phyloP scores from a whole-genome alignment of 2,329 filamentous ascomycete species.

The Nectriaceae sp. region DNA sequence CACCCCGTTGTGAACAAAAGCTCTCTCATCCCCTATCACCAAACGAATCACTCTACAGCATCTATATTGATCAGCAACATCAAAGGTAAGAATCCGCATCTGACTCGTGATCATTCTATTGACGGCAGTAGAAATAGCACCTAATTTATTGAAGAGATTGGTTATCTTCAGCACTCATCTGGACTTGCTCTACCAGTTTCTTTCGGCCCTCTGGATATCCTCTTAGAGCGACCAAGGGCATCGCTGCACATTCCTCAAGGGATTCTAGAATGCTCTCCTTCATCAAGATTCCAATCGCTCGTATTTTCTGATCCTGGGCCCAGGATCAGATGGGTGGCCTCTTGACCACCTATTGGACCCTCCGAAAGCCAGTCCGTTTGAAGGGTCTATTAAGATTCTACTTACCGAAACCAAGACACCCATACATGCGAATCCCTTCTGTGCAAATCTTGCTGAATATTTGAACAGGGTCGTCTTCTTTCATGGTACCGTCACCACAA shows the following conservation, averaged over 20 bases:
- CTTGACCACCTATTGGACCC: neutral
- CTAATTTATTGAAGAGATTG: conserved; percentile 46
- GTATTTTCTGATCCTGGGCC: conserved; percentile 4
- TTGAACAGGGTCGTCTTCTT: conserved; percentile 2
- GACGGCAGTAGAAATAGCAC: conserved; percentile 44
- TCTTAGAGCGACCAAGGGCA: conserved; percentile 42
- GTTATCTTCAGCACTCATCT: conserved; percentile 36
- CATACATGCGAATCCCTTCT: conserved; percentile 3
- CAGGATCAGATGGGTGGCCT: conserved; percentile 4
- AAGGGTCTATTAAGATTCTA: neutral
- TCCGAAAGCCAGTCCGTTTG: neutral
- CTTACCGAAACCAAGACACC: conserved; percentile 2
- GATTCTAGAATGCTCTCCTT: conserved; percentile 43
- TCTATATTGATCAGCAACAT: neutral
- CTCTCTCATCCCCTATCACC: too few relatives aligned
- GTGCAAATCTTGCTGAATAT: conserved; percentile 1
- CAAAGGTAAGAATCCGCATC: neutral
- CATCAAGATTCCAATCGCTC: conserved; percentile 37
- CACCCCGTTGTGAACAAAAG: too few relatives aligned
- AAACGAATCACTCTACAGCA: too few relatives aligned
- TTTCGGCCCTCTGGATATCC: conserved; percentile 36
- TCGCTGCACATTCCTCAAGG: conserved; percentile 43
- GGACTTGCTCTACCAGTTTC: conserved; percentile 33
- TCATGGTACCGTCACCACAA: conserved; percentile 5
- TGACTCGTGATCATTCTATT: conserved; percentile 34